Evolutionary conservation across 2,329 filamentous ascomycete genomes (phyloP), one percentile per base, ranked within the genome.

Genomic region (Leptographium procerum): DNA sequence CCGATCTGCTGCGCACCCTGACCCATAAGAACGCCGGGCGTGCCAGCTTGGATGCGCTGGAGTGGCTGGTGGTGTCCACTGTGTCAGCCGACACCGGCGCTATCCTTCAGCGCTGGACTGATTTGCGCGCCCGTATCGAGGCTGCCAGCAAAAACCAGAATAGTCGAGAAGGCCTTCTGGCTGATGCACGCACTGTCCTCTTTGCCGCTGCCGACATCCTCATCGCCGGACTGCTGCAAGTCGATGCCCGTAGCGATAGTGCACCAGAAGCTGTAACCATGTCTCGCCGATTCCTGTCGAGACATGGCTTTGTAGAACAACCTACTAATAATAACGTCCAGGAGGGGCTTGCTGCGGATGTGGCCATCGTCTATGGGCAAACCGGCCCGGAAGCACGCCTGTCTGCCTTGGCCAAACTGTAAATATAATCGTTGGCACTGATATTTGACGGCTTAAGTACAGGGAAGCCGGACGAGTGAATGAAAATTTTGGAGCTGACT

Each of bases 1-100:
- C 73, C 1, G 79, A 80, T 60, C 72, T 77, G 19, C 61, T 79
- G 16, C 67, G 77, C 24, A 75, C 76, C 0, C 59, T 81, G 48
- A 79, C 78, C 61, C 75, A 80, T 36, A 68, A 73, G 0, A 68
- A 68, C 28, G 67, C 61, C 1, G 77, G 72, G 4, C 64, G 58
- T 13, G 69, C 67, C 11, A 70, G 69, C 36, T 60, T 77, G 3
- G 67, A 71, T n/a, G 77, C 75, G 1, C 64, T 82, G 24, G 73
- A 74, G 22, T 68, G 67, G 50, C 67, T 80, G 50, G 65, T 79
- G 19, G 26, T 50, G 3, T 62, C 52, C 13, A 60, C 29, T 0
- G 33, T 22, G 52, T 53, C 52, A 5, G 3, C n/a, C 19, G 31
- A 50, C 31, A 11, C n/a, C 19, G n/a, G 16, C 31, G 11, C 55